Percentiles rank a stretch among this genome's conserved stretches.
phyloP scores from a whole-genome alignment of 345 rosid genomes.

The Lenwebbia sp. region DNA sequence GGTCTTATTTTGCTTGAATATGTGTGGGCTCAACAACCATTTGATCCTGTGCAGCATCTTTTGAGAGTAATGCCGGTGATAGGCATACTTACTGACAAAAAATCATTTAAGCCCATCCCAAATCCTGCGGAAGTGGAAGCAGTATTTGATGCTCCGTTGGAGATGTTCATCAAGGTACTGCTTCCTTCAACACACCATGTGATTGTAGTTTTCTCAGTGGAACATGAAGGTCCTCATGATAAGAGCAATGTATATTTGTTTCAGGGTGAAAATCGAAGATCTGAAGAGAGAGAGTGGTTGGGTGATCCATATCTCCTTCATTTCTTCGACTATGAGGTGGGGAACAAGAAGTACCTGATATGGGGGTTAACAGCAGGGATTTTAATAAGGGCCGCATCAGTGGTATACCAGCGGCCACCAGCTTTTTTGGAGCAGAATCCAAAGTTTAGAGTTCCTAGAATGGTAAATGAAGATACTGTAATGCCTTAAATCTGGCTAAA shows the following conservation, averaged over 20 bases:
- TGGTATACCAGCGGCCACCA: conserved; percentile 39
- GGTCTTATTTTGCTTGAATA: not conserved
- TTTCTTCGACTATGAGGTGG: conserved; percentile 31
- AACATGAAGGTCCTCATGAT: not conserved
- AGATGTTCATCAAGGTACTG: conserved; percentile 77
- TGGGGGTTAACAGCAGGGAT: conserved; percentile 76
- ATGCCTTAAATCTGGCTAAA: not conserved
- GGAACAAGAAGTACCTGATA: conserved; percentile 19
- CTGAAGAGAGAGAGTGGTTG: conserved; percentile 40
- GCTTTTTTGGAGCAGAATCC: conserved; percentile 50
- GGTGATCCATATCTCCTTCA: conserved; percentile 42
- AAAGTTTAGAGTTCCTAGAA: conserved; percentile 17
- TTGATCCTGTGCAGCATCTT: conserved; percentile 51
- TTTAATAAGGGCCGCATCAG: conserved; percentile 46
- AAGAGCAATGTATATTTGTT: not conserved
- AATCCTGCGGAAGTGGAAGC: conserved; percentile 84
- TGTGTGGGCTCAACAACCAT: not conserved
- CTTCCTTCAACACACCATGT: not conserved
- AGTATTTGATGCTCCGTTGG: conserved; percentile 87
- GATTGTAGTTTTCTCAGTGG: not conserved
- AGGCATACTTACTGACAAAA: conserved; percentile 51
- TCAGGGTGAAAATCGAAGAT: conserved; percentile 48
- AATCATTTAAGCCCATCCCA: conserved; percentile 50
- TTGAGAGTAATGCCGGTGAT: conserved; percentile 82
- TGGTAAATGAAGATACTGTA: not conserved